Evolutionary conservation across 2,329 filamentous ascomycete genomes (phyloP), one percentile per base, ranked within the genome.

Genomic region (Alternaria arbusti): DNA sequence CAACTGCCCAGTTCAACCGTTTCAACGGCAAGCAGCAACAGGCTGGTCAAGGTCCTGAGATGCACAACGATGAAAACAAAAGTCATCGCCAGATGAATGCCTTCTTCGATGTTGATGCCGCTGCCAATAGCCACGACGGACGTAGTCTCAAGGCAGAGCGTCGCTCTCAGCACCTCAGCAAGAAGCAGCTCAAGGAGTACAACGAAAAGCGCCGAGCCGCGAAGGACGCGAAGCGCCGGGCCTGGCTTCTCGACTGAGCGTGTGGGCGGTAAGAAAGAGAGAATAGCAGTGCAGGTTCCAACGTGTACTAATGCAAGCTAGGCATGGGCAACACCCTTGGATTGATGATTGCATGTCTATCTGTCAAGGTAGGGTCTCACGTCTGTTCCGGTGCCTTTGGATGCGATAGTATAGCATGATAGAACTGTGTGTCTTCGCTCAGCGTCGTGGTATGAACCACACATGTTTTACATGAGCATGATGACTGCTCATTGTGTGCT

Each of bases 41-140:
- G 17, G 83, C 83, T 3, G 86, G 88, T 11, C 83, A 90, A 67
- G 90, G 87, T 4, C 88, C 92, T 2, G 93, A 96, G 57, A 88
- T 90, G 55, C 91, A 94, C 83, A 91, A 89, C 70, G 94, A 97
- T 74, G 93, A 96, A 76, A 91, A 93, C 76, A 97, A 97, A 85
- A 91, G 91, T 64, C 86, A 85, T 55, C 86, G 96, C 47, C 96
- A 98, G 82, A 91, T 98, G 91, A 92, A 92, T 76, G 92, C 94
- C 44, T 98, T 91, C 82, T 99, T 98, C 79, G 95, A 99, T 77
- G 94, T 97, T 46, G 94, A 98, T 79, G 92, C 94, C 5, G 94
- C 94, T 4, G 95, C 94, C 5, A 97, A 97, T 76, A 88, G 88
- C 61, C 94, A 99, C 75, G 91, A 97, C 72, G 96, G 96, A 2